Base-by-base conservation (phyloP, 345 rosid species). In the Crucihimalaya himalaica region DNA sequence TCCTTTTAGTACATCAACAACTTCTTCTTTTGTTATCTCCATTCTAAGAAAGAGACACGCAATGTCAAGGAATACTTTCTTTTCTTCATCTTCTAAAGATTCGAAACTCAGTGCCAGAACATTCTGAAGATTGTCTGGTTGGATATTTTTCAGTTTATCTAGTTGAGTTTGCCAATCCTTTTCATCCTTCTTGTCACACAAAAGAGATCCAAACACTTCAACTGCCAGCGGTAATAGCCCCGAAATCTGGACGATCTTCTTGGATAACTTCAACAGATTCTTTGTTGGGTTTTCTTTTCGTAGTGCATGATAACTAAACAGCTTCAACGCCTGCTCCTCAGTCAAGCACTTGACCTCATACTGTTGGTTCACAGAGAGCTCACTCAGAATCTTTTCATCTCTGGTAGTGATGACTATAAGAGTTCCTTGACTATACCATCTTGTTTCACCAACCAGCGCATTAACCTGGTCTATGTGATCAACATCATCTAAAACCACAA, bases 171-270 rank as follows among this genome's bases (percentile, higher is more conserved):
- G 78, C 98, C 98, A 89, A 23, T 84, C 84, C 19, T 20, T 54
- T 50, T 56, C 32, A 6, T 70, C 82, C 81, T 75, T 83, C 79
- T 75, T 84, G 76, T 82, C 84, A 42, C 46, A 76, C 76, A 92
- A 74, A 52, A 68, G 81, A 7, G 89, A 81, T 11, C 94, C 98
- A 77, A 89, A 84, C 2, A 89, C 96, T 80, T 89, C 86, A n/a
- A 92, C 3, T 14, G 94, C 92, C 66, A 92, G 73, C 2, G 96
- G 98, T 7, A 92, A 63, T 5, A 39, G 39, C 11, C 89, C 94
- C 0, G 89, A 70, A 4, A 79, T 78, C 27, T 54, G 12, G 37
- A 89, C 85, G 56, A 88, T 77, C 67, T 84, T 15, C 57, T 81
- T 37, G 8, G 96, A 77, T 35, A 82, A 27, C 0, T 52, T 53